Evolutionary conservation across 2,329 filamentous ascomycete genomes (phyloP), one percentile per base, ranked within the genome.

Genomic region (Dothiorella sarmentorum): DNA sequence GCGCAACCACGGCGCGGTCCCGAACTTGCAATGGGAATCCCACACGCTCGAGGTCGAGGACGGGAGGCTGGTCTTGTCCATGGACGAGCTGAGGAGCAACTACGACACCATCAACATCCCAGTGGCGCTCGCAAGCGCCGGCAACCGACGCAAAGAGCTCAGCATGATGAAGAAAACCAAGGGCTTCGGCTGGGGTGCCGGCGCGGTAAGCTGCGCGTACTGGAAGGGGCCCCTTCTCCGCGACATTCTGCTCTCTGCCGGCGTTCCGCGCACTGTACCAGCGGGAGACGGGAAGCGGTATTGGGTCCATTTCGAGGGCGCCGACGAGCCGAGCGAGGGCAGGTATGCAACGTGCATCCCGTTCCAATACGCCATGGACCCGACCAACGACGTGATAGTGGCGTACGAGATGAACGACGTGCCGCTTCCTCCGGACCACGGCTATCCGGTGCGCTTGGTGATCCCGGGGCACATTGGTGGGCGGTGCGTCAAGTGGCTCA

Each of bases 91-190:
- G 3, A 72, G 69, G 37, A 67, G 72, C 27, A 66, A 73, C 3
- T 82, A 80, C 59, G 66, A 73, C 2, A 61, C 65, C 2, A 73
- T 81, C 63, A 82, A 80, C 57, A 79, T 53, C 20, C 49, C 49
- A 4, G 35, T 53, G 4, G 79, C 80, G 1, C 71, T 85, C 1
- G 81, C 84, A 71, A 85, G 83, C 62, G 82, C 83, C 3, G 83
- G 83, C 15, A 85, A 85, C 63, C 72, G 83, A 7, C 77, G 83
- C 7, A 82, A 85, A 64, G 82, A 81, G 2, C 85, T 85, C 82
- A 79, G 82, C 22, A 85, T 81, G 1, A 69, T 84, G 24, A 82
- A 64, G 82, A 85, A 67, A 82, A 85, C 4, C 71, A 77, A 40
- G 82, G 83, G 1, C 78, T 53, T 85, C 38, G 81, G 85, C 64